Evolutionary conservation across 306 rosid genomes (phyloP).

Genomic region (Quercus gilva): DNA sequence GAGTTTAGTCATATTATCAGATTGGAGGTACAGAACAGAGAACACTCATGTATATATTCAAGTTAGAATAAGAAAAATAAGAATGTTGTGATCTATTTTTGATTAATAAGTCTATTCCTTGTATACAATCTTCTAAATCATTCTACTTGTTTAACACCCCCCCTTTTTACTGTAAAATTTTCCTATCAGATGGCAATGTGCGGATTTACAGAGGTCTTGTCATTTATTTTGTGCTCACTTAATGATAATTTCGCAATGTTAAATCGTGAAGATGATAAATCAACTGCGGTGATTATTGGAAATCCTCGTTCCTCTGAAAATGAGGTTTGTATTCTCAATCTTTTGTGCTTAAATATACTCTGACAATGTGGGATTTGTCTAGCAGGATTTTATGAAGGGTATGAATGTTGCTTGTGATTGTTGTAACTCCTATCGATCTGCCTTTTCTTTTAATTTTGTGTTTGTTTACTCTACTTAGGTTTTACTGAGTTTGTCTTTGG

Average conservation of each 20-base stretch:
- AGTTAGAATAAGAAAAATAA: neutral
- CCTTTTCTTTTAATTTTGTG: neutral
- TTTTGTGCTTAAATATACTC: neutral
- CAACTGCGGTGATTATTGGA: slow-evolving; percentile 69
- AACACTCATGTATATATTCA: slow-evolving; percentile 5
- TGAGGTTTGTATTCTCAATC: slow-evolving; percentile 48
- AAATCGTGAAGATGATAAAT: slow-evolving; percentile 68
- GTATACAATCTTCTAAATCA: neutral
- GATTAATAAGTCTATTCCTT: neutral
- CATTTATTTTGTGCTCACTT: slow-evolving; percentile 78
- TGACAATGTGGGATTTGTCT: neutral
- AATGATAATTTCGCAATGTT: slow-evolving; percentile 78
- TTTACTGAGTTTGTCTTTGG: neutral
- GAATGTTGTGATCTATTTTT: neutral
- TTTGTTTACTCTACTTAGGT: neutral
- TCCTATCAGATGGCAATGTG: slow-evolving; percentile 64
- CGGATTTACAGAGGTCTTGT: slow-evolving; percentile 92
- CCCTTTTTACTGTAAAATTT: slow-evolving; percentile 9
- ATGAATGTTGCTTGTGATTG: neutral
- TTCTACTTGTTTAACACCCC: slow-evolving; percentile 7
- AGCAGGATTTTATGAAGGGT: neutral
- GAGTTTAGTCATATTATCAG: slow-evolving; percentile 80
- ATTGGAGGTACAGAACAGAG: slow-evolving; percentile 54
- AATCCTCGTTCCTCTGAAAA: slow-evolving; percentile 91
- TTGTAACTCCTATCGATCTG: neutral